Evolutionary conservation across 2,329 filamentous ascomycete genomes (phyloP).

Genomic region (Aspergillus chevalieri): DNA sequence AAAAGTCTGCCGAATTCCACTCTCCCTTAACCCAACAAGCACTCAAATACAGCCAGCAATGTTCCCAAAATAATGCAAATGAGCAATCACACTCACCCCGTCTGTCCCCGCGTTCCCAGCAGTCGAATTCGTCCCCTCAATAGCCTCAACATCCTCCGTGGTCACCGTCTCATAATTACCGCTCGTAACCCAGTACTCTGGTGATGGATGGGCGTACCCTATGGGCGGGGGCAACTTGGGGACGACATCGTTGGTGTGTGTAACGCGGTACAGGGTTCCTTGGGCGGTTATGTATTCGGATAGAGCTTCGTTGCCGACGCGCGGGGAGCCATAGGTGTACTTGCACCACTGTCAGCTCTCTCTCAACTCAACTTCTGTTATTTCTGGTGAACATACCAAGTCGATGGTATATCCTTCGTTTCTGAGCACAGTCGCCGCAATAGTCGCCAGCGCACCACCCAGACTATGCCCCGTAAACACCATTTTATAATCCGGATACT

Average conservation of each 20-base stretch:
- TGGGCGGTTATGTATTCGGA: constrained; percentile 35
- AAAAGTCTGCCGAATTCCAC: not conserved
- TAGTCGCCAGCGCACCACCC: constrained; percentile 45
- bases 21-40: too few relatives aligned
- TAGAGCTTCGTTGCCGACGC: constrained; percentile 35
- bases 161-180: constrained; percentile 22
- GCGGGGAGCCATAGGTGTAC: constrained; percentile 41
- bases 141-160: constrained; percentile 25
- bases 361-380: not conserved
- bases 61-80: constrained; percentile 28
- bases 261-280: constrained; percentile 31
- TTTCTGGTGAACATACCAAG: constrained; percentile 31
- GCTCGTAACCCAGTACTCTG: constrained; percentile 38
- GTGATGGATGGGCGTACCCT: constrained; percentile 32
- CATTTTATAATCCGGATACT: constrained; percentile 38
- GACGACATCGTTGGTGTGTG: constrained; percentile 34
- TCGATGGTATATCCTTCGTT: constrained; percentile 35
- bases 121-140: constrained; percentile 26
- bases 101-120: constrained; percentile 30
- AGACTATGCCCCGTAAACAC: constrained; percentile 47
- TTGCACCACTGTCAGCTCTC: constrained; percentile 11
- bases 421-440: constrained; percentile 43
- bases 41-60: constrained; percentile 20
- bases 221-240: constrained; percentile 32
- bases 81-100: constrained; percentile 20